Evolutionary conservation across 169 alveolate genomes (phyloP).

Genomic region (Besnoitia besnoiti): DNA sequence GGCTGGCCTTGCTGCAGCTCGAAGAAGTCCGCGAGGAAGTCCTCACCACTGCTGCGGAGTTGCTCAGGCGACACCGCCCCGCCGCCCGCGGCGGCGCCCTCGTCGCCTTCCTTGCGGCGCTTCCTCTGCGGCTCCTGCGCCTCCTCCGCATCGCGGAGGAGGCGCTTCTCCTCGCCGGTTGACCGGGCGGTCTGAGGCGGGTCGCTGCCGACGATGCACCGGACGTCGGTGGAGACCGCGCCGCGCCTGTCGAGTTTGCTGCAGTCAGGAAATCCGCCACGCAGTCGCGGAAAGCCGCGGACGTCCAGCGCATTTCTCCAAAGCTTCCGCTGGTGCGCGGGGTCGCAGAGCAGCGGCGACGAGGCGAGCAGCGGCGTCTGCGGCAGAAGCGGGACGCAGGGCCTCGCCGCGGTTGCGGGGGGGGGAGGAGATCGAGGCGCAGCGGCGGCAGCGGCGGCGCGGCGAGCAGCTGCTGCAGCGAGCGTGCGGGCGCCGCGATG

Average conservation of each 20-base stretch:
- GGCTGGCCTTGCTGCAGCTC: conserved; percentile 39
- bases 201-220: not conserved
- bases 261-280: conserved; percentile 25
- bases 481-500: not conserved
- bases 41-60: not conserved
- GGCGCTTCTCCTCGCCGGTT: not conserved
- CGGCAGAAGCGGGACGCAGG: not conserved
- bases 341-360: conserved; percentile 3
- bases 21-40: conserved; percentile 12
- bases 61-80: not conserved
- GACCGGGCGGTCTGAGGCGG: not conserved
- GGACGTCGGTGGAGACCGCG: conserved; percentile 16
- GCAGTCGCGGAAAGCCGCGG: conserved; percentile 14
- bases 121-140: not conserved
- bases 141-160: not conserved
- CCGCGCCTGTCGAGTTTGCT: not conserved
- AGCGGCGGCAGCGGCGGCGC: not conserved
- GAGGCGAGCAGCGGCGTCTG: not conserved
- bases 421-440: not conserved
- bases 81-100: not conserved
- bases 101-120: not conserved
- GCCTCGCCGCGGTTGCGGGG: not conserved
- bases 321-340: not conserved
- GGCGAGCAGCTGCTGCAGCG: not conserved
- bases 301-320: conserved; percentile 26